Conservation (phyloP, 768 basidiomycete genomes). For the Boletus fagicola region DNA sequence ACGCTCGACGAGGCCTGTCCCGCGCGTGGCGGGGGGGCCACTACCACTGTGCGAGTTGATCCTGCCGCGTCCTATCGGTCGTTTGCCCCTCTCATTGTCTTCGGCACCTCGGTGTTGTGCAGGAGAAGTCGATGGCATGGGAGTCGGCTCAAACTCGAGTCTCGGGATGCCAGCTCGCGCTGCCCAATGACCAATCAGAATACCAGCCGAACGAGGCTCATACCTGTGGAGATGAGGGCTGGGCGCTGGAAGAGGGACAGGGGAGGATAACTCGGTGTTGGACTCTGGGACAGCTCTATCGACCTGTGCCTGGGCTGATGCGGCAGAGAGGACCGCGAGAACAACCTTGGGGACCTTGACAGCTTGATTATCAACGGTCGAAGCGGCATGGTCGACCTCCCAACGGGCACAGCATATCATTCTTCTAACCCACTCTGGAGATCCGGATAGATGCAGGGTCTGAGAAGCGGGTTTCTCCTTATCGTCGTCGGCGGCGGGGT, state of each 20-base stretch:
- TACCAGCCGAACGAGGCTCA: slow-evolving; percentile 64
- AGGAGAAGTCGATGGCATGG: slow-evolving; percentile 12
- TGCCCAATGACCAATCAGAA: slow-evolving; percentile 68
- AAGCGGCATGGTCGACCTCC: slow-evolving; percentile 58
- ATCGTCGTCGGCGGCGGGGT: slow-evolving; percentile 27
- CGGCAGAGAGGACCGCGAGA: slow-evolving; percentile 53
- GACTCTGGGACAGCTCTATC: slow-evolving; percentile 20
- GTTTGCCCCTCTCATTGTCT: slow-evolving; percentile 35
- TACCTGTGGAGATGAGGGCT: slow-evolving; percentile 52
- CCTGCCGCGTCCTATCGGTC: slow-evolving; percentile 28
- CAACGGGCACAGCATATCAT: slow-evolving; percentile 81
- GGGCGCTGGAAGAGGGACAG: slow-evolving; percentile 67
- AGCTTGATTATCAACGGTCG: slow-evolving; percentile 25
- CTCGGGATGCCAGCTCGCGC: slow-evolving; percentile 55
- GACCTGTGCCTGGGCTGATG: slow-evolving; percentile 26
- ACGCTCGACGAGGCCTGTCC: slow-evolving; percentile 63
- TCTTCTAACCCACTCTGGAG: slow-evolving; percentile 83
- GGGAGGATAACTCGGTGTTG: slow-evolving; percentile 37
- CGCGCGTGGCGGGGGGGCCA: slow-evolving; percentile 20
- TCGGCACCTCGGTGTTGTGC: slow-evolving; percentile 26
- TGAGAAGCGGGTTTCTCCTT: slow-evolving; percentile 26
- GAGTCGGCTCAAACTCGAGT: slow-evolving; percentile 48
- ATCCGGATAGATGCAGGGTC: slow-evolving; percentile 34
- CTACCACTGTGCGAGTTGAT: slow-evolving; percentile 25
- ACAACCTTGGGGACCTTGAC: slow-evolving; percentile 48